Percentiles rank a stretch among this genome's conserved stretches.
These are phyloP conservation scores for Sphaerosporella brunnea DNA, from an alignment of 495 filamentous ascomycete species.

Conservation along the genomic window DNA sequence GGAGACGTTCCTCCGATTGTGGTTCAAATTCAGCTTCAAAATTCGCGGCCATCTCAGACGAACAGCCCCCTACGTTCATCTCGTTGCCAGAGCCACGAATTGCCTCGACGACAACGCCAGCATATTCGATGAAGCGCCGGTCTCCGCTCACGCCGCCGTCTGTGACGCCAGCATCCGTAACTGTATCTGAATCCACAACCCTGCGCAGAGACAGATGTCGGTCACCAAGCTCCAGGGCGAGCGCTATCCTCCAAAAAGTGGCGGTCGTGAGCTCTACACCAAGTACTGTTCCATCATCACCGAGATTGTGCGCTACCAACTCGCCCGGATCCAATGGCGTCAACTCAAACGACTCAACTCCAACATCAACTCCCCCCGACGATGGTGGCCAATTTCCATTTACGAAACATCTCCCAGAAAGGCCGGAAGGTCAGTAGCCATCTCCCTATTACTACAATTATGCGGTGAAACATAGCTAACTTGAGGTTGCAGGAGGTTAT, in stretches of 20 bases:
- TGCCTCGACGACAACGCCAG: constrained; percentile 1
- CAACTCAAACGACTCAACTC: constrained; percentile 18
- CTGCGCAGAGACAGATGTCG: constrained; percentile 25
- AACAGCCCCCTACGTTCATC: constrained; percentile 19
- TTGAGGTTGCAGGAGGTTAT: constrained; percentile 28
- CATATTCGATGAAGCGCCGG: constrained; percentile 15
- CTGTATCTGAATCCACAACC: constrained; percentile 20
- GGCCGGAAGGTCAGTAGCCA: constrained; percentile 18
- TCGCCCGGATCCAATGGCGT: constrained; percentile 21
- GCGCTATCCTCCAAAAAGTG: constrained; percentile 23
- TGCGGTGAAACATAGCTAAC: background rate
- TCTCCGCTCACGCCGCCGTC: constrained; percentile 25
- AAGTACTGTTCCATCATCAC: constrained; percentile 18
- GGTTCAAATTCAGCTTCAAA: constrained; percentile 17
- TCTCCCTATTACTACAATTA: background rate
- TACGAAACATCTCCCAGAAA: constrained; percentile 22
- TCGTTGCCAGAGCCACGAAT: constrained; percentile 18
- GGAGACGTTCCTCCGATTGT: constrained; percentile 24
- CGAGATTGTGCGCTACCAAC: constrained; percentile 17
- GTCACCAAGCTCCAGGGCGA: constrained; percentile 20
- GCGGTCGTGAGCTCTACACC: constrained; percentile 19
- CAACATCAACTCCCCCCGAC: constrained; percentile 23
- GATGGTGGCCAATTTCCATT: constrained; percentile 25
- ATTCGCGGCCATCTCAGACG: constrained; percentile 16
- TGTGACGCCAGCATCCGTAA: constrained; percentile 24